These are phyloP conservation scores for Dacryopinax spathularia DNA, from an alignment of 768 basidiomycete species.

Conservation along the genomic window DNA sequence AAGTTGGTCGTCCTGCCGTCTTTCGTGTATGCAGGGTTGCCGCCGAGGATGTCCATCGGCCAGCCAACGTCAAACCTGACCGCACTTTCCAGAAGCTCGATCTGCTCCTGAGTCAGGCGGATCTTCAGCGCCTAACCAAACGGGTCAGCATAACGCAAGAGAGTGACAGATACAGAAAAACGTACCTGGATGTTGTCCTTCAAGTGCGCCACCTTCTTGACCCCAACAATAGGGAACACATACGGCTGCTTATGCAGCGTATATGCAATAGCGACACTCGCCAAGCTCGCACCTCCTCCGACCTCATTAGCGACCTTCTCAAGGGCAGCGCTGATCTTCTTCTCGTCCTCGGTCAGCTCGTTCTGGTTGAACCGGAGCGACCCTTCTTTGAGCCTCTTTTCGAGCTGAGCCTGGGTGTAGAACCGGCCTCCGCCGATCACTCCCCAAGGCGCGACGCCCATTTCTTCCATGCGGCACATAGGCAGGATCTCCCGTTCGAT, in stretches of 20 bases:
- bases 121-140: conserved; percentile 33
- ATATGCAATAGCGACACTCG: conserved; percentile 17
- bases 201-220: conserved; percentile 17
- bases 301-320: conserved; percentile 30
- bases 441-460: conserved; percentile 33
- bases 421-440: conserved; percentile 31
- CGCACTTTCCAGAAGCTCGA: conserved; percentile 31
- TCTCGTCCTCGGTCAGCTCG: conserved; percentile 25
- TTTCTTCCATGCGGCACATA: conserved; percentile 25
- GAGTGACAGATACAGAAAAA: background rate
- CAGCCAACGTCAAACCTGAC: conserved; percentile 37
- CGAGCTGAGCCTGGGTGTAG: conserved; percentile 25
- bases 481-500: conserved; percentile 33
- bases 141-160: background rate
- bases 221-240: conserved; percentile 18
- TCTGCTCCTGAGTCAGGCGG: conserved; percentile 33
- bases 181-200: conserved; percentile 13
- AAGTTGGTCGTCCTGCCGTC: background rate
- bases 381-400: background rate
- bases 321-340: conserved; percentile 23
- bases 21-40: background rate
- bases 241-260: conserved; percentile 21
- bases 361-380: background rate
- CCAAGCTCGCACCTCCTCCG: conserved; percentile 14
- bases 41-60: conserved; percentile 19